Base-by-base conservation (phyloP, 2,329 filamentous ascomycete species). In the Trichoderma simmonsii region DNA sequence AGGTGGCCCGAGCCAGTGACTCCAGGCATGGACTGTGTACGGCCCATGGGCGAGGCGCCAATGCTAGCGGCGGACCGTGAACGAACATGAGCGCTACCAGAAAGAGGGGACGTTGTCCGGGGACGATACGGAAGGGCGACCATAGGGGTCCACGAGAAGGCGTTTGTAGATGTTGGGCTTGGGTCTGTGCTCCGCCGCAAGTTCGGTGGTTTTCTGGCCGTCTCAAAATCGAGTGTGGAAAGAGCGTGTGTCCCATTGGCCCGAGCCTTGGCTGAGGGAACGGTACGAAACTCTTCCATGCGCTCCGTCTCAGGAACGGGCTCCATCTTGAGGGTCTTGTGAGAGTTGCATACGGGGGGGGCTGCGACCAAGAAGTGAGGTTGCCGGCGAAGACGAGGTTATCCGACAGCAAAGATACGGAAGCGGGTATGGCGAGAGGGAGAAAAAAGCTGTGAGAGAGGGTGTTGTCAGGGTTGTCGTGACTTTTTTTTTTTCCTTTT, bases 301-400 rank as follows among this genome's bases (percentile, higher is more conserved):
- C 88, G 85, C 83, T 91, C 88, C 64, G 89, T 90, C 83, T 91
- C 89, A 75, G 89, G 89, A 77, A 91, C 89, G 72, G 89, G 88
- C 81, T 91, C 89, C 89, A 91, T 91, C 76, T 76, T 80, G 79
- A 73, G 30, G 51, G 69, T 18, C 24, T 51, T 30, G 51, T 28
- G 34, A 39, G 21, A 15, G 36, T 51, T 54, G 66, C 71, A 72
- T 72, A 64, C 60, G 69, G 26, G 48, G 48, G 28, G 24, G 60
- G n/a, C 26, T 36, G 30, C 57, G 30, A 60, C 28, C 28, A 34
- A 32, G 11, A 28, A 48, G 32, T 34, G 11, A 26, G 6, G 18
- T 18, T 68, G 43, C 62, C 28, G 62, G 9, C 15, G 30, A n/a
- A 34, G 57, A 21, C 18, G 18, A 21, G 28, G 24, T 21, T 2